phyloP scores from a whole-genome alignment of 2,329 filamentous ascomycete genomes.

The Ceratocystis huliohia region DNA sequence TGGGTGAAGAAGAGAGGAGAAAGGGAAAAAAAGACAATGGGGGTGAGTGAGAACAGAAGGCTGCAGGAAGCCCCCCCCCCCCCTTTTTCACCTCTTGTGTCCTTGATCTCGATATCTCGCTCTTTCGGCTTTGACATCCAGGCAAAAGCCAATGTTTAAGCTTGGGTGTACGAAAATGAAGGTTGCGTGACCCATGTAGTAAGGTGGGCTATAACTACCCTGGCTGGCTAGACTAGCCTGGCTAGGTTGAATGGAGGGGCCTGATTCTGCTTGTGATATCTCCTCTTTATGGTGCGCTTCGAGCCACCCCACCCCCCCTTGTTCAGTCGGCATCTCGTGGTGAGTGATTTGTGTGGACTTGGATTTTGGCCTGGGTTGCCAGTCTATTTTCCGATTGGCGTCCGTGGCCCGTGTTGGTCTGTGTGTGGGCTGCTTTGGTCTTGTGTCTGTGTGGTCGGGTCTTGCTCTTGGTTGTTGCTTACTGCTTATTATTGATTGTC shows the following conservation, averaged over 20 bases:
- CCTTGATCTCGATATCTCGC: neutral
- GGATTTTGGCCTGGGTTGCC: neutral
- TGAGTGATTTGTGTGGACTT: conserved; percentile 8
- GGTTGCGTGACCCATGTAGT: neutral
- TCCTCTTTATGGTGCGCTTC: neutral
- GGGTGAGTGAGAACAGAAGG: neutral
- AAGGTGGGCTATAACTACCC: neutral
- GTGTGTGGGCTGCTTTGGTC: conserved; percentile 2
- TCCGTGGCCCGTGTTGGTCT: conserved; percentile 8
- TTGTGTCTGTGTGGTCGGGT: neutral
- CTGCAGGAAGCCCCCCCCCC: neutral
- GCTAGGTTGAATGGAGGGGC: neutral
- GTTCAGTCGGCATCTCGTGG: conserved; percentile 5
- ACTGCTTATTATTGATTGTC: no score
- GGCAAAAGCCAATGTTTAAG: neutral
- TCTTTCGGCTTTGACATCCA: neutral
- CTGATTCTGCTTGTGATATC: neutral
- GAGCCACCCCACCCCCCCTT: neutral
- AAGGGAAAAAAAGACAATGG: neutral
- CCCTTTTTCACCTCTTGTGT: neutral
- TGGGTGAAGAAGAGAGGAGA: neutral
- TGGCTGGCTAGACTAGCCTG: neutral
- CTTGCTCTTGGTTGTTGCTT: no score
- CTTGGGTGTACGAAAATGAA: neutral
- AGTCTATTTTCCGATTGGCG: conserved; percentile 10